Base-by-base conservation (phyloP, 306 rosid genomes). In the Gleditsia sinensis region DNA sequence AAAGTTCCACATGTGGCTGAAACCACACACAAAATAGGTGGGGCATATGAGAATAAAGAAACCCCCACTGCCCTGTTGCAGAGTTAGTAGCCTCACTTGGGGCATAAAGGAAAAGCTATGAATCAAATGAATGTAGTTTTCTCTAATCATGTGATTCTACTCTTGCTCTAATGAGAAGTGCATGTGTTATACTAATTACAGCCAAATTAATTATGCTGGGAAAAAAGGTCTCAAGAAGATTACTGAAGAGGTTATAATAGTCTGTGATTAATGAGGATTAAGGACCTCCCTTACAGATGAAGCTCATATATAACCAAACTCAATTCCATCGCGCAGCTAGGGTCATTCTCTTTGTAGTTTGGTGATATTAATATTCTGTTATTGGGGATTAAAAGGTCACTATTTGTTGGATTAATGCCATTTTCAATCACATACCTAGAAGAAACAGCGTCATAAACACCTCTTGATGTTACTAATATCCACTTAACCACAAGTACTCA, bases 91-190 rank as follows among this genome's bases (percentile, higher is more conserved):
- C 69, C 33, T 75, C 80, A 32, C 66, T 46, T 23, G 71, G 79
- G 71, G 80, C 74, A 83, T 83, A 83, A 83, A 80, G 78, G 53
- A n/a, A 76, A 77, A 76, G 83, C 24, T 37, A 83, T 36, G 20
- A 40, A 77, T 77, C 39, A 68, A 80, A 77, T 78, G 55, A 78
- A 60, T 45, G 17, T 58, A 24, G 65, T 66, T 75, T 66, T 71
- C 68, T 43, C 33, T 46, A 50, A 45, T 50, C 62, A 43, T 62
- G 76, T 67, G 43, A 40, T 51, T 42, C 24, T 54, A 32, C 33
- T 56, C 51, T 54, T 37, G 46, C 49, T 32, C 65, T 30, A 55
- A 10, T 74, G 17, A 36, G 37, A 16, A 42, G 23, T 14, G 42
- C 34, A 0, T 16, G 5, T 5, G 25, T 21, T n/a, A 60, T 60